Percentiles rank a stretch among this genome's conserved stretches.
These are phyloP conservation scores for Penicillium decumbens DNA, from an alignment of 2,329 filamentous ascomycete species.

Conservation along the genomic window DNA sequence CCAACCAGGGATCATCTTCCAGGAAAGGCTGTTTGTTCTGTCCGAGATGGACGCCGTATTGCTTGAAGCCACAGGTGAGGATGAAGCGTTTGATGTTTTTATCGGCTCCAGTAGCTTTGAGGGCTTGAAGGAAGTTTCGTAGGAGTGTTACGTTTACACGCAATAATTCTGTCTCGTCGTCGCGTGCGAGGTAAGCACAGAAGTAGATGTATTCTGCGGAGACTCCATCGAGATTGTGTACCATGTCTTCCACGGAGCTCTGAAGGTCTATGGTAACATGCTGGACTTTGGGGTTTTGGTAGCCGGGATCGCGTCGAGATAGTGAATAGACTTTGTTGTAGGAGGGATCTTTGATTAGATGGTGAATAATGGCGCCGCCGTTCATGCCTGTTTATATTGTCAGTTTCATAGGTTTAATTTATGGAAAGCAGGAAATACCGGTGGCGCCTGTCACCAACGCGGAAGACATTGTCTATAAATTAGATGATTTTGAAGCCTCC, in stretches of 20 bases:
- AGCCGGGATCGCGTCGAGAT: constrained; percentile 39
- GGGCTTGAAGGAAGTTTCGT: constrained; percentile 14
- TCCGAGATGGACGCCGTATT: constrained; percentile 53
- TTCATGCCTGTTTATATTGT: constrained; percentile 35
- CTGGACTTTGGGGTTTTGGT: constrained; percentile 34
- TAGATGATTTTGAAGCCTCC: neutral
- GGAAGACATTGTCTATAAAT: neutral
- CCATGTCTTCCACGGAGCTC: constrained; percentile 34
- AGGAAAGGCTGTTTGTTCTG: constrained; percentile 46
- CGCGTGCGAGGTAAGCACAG: constrained; percentile 41
- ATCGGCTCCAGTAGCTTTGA: constrained; percentile 42
- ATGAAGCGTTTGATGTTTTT: constrained; percentile 47
- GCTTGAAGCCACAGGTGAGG: constrained; percentile 49
- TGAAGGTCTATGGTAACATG: constrained; percentile 40
- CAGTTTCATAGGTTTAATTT: neutral
- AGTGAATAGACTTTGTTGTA: constrained; percentile 41
- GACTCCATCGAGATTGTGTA: constrained; percentile 33
- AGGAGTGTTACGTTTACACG: neutral
- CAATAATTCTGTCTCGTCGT: constrained; percentile 14
- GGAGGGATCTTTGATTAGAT: constrained; percentile 34
- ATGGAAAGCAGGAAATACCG: neutral
- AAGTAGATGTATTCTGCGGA: constrained; percentile 43
- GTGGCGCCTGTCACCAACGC: neutral
- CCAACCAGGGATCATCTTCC: constrained; percentile 47
- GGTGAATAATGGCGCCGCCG: constrained; percentile 39